These are phyloP conservation scores for Biscogniauxia mediterranea DNA, from an alignment of 2,329 filamentous ascomycete genomes.

Conservation along the genomic window DNA sequence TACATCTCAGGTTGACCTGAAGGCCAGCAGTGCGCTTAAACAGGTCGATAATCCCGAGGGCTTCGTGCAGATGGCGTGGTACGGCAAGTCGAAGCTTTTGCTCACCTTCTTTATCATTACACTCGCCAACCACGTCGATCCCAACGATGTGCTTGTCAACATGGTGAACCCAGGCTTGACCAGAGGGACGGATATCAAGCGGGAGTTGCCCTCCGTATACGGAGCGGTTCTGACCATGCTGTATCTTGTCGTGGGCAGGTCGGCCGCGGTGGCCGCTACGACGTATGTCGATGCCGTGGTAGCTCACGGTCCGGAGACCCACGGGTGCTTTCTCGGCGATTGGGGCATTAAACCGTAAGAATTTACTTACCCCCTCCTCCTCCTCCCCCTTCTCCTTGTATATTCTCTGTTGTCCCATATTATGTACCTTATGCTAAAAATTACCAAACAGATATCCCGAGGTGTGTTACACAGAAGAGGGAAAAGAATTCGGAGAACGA, in stretches of 20 bases:
- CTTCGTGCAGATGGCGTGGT: slow-evolving; percentile 14
- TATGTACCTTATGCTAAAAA: background rate
- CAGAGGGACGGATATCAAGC: slow-evolving; percentile 14
- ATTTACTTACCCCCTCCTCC: slow-evolving; percentile 9
- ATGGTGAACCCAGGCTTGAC: slow-evolving; percentile 21
- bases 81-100: slow-evolving; percentile 25
- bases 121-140: slow-evolving; percentile 18
- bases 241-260: background rate
- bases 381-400: slow-evolving; percentile 7
- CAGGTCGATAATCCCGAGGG: slow-evolving; percentile 12
- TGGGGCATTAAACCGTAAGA: slow-evolving; percentile 47
- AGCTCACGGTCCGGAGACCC: slow-evolving; percentile 46
- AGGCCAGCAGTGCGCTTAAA: slow-evolving; percentile 10
- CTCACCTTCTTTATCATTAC: slow-evolving; percentile 16
- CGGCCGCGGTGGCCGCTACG: slow-evolving; percentile 38
- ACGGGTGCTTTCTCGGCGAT: slow-evolving; percentile 50
- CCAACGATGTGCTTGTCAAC: slow-evolving; percentile 22
- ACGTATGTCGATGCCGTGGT: slow-evolving; percentile 47
- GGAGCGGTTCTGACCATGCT: too few relatives aligned
- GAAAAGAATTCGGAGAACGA: slow-evolving; percentile 4
- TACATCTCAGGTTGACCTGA: slow-evolving; percentile 17
- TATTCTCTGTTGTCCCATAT: background rate
- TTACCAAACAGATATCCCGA: slow-evolving; percentile 7
- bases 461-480: slow-evolving; percentile 12
- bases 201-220: background rate